These are phyloP conservation scores for Crotalaria pallida DNA, from an alignment of 306 rosid genomes.

Conservation along the genomic window DNA sequence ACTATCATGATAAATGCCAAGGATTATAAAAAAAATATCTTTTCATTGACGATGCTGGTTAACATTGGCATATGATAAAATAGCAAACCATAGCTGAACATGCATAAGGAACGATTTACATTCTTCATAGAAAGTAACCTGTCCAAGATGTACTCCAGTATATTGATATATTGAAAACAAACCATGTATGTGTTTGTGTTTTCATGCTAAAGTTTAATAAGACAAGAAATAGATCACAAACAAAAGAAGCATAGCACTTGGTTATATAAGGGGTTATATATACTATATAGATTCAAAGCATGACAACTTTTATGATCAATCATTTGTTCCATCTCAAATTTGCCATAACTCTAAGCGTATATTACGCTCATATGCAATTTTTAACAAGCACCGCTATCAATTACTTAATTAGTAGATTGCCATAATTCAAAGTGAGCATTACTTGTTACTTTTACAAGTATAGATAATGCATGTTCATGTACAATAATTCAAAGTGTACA, in stretches of 20 bases:
- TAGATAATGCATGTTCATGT: too few relatives aligned
- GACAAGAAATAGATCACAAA: background rate
- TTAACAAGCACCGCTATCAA: background rate
- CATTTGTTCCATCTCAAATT: background rate
- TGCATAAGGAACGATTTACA: background rate
- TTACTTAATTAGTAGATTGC: too few relatives aligned
- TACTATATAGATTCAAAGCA: background rate
- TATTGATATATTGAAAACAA: background rate
- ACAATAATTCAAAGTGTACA: too few relatives aligned
- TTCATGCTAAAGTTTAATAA: background rate
- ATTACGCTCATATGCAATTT: background rate
- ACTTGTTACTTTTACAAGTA: too few relatives aligned
- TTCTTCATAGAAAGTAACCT: background rate
- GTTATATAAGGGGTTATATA: background rate
- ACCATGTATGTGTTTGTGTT: background rate
- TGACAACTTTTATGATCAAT: background rate
- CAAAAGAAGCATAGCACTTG: background rate
- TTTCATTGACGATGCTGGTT: background rate
- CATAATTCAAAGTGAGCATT: too few relatives aligned
- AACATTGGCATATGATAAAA: background rate
- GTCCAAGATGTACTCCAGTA: background rate
- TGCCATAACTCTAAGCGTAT: background rate
- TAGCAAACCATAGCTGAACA: background rate
- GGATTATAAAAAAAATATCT: background rate
- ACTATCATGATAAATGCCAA: conserved; percentile 36